Percentiles rank a stretch among this genome's conserved stretches.
Evolutionary conservation across 768 basidiomycete genomes (phyloP).

Genomic region (Collybia mongolica): DNA sequence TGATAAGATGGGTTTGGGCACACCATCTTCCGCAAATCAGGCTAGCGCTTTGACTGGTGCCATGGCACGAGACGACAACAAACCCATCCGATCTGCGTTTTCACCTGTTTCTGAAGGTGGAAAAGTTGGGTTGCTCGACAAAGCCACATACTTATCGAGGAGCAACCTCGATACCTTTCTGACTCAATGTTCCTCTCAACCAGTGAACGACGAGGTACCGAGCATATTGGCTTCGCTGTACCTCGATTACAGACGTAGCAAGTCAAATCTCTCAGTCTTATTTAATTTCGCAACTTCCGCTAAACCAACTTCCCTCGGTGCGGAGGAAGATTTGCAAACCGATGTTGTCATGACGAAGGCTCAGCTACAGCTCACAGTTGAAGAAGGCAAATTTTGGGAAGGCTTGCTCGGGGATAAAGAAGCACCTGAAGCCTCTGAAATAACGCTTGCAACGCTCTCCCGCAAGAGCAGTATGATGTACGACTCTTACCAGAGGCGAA

Average conservation of each 20-base stretch:
- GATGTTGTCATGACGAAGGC: constrained; percentile 59
- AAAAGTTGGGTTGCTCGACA: too few species aligned
- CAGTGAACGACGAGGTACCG: constrained; percentile 26
- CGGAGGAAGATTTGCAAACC: constrained; percentile 29
- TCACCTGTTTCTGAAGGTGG: too few species aligned
- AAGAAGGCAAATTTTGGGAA: constrained; percentile 65
- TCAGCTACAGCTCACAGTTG: constrained; percentile 56
- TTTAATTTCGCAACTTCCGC: constrained; percentile 21
- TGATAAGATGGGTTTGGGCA: too few species aligned
- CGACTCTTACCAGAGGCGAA: constrained; percentile 64
- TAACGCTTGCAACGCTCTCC: constrained; percentile 31
- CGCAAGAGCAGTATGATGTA: constrained; percentile 56
- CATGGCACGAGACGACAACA: too few species aligned
- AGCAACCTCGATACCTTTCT: too few species aligned
- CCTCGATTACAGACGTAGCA: constrained; percentile 44
- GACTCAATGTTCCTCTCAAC: background rate
- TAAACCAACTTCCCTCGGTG: constrained; percentile 8
- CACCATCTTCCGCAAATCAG: too few species aligned
- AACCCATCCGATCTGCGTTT: too few species aligned
- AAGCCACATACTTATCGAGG: too few species aligned
- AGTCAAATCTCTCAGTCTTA: constrained; percentile 42
- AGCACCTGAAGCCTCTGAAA: constrained; percentile 6
- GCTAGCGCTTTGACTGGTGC: too few species aligned
- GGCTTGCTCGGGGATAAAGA: constrained; percentile 25
- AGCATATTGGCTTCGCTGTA: constrained; percentile 45